Conservation (phyloP, 2,329 filamentous ascomycete species). For the Elsinoe batatas region DNA sequence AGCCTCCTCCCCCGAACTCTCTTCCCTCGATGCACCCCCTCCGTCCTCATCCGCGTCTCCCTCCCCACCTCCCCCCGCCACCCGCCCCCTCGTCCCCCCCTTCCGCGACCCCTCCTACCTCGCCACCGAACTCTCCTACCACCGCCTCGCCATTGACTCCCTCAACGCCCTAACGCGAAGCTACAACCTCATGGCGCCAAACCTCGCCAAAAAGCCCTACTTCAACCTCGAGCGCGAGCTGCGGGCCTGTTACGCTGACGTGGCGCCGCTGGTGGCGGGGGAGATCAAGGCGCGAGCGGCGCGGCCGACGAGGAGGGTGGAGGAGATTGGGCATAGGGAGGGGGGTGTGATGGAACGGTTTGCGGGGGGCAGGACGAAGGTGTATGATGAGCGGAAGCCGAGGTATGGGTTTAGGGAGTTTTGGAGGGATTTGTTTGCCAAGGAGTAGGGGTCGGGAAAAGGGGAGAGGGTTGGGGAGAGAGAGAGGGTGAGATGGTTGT, state of each 20-base stretch:
- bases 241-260: slow-evolving; percentile 69
- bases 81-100: slow-evolving; percentile 28
- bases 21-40: too few relatives aligned
- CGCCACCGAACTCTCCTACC: slow-evolving; percentile 60
- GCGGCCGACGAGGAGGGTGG: slow-evolving; percentile 32
- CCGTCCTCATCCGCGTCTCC: slow-evolving; percentile 16
- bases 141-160: slow-evolving; percentile 62
- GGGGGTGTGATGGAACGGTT: slow-evolving; percentile 55
- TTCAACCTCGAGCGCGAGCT: slow-evolving; percentile 76
- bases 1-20: slow-evolving; percentile 12
- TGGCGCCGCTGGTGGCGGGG: slow-evolving; percentile 64
- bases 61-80: slow-evolving; percentile 14
- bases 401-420: slow-evolving; percentile 83
- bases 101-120: slow-evolving; percentile 77
- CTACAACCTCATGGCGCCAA: slow-evolving; percentile 92
- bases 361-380: slow-evolving; percentile 43
- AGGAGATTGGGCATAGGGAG: slow-evolving; percentile 34
- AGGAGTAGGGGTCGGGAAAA: neutral
- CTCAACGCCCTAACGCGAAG: slow-evolving; percentile 73
- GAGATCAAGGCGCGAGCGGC: slow-evolving; percentile 62
- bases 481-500: neutral
- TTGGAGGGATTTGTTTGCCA: slow-evolving; percentile 68
- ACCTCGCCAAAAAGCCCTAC: slow-evolving; percentile 87
- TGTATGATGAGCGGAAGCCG: slow-evolving; percentile 64
- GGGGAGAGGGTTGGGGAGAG: neutral